Evolutionary conservation across 2,329 filamentous ascomycete species (phyloP).

Genomic region (Thelonectria discophora): DNA sequence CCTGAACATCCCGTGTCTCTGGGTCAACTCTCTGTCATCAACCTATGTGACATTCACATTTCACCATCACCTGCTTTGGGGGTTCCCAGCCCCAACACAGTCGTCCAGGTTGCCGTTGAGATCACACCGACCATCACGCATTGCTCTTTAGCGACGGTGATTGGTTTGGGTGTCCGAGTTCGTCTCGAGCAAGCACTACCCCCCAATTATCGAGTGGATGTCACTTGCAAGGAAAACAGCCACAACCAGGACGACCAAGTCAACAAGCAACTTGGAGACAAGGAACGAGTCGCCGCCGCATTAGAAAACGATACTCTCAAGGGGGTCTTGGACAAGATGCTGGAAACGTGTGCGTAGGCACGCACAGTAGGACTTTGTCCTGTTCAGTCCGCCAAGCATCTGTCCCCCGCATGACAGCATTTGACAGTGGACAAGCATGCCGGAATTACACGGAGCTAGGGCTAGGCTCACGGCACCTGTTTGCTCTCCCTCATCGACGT

Average conservation of each 20-base stretch:
- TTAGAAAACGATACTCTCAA: conserved; percentile 92
- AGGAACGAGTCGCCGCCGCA: conserved; percentile 94
- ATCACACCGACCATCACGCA: conserved; percentile 97
- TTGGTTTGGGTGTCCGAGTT: conserved; percentile 91
- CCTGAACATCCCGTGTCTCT: conserved; percentile 96
- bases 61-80: conserved; percentile 51
- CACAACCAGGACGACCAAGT: conserved; percentile 95
- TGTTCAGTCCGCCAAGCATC: conserved; percentile 3
- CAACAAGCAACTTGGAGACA: conserved; percentile 96
- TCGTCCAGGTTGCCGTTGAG: conserved; percentile 81
- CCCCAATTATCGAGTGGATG: conserved; percentile 90
- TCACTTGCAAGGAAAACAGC: conserved; percentile 94
- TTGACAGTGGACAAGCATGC: conserved; percentile 15
- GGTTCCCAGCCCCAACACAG: conserved; percentile 59
- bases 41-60: conserved; percentile 92
- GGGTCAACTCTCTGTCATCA: conserved; percentile 92
- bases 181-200: conserved; percentile 90
- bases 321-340: conserved; percentile 91
- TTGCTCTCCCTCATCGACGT: background rate
- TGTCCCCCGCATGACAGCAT: conserved; percentile 2
- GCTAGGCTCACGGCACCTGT: background rate
- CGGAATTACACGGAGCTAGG: conserved; percentile 14
- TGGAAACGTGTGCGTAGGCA: conserved; percentile 77
- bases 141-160: conserved; percentile 95
- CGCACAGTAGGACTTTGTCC: background rate